Evolutionary conservation across 805 yeast species (phyloP).

Genomic region (Ogataea chonburiensis): DNA sequence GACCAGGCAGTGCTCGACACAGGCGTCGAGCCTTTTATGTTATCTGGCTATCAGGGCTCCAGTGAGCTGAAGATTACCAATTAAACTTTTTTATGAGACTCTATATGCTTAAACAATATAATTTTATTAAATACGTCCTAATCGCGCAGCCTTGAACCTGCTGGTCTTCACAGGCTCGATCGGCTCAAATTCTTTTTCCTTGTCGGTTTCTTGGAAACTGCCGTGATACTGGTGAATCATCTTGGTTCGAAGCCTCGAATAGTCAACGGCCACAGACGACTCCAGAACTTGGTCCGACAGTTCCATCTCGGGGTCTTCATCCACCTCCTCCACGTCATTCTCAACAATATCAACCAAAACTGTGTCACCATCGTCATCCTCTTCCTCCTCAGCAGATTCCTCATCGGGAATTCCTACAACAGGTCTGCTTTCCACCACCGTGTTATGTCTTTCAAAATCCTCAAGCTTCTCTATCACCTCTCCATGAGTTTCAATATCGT

Average conservation of each 20-base stretch:
- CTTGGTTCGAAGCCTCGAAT: constrained; percentile 53
- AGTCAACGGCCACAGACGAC: constrained; percentile 53
- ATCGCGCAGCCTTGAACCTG: constrained; percentile 61
- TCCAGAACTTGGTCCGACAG: constrained; percentile 37
- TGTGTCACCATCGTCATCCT: constrained; percentile 38
- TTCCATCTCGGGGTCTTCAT: constrained; percentile 30
- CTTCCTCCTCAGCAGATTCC: constrained; percentile 26
- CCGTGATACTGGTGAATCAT: constrained; percentile 45
- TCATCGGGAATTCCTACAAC: constrained; percentile 12
- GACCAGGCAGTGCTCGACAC: constrained; percentile 22
- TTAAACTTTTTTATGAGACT: constrained; percentile 4
- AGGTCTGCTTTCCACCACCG: constrained; percentile 41
- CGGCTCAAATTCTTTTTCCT: constrained; percentile 63
- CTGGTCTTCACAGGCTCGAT: constrained; percentile 63
- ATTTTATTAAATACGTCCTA: constrained; percentile 22
- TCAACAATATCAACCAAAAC: constrained; percentile 47
- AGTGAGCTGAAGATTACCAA: constrained; percentile 22
- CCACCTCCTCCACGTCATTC: constrained; percentile 34
- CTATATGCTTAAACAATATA: not conserved
- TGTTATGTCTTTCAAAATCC: constrained; percentile 55
- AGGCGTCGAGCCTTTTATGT: constrained; percentile 32
- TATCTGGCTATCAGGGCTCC: constrained; percentile 30
- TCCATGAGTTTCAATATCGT: constrained; percentile 55
- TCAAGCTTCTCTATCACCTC: constrained; percentile 51
- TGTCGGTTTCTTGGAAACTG: constrained; percentile 45